Conservation (phyloP, 208 protist species). For the Wallacemonas sp. region DNA sequence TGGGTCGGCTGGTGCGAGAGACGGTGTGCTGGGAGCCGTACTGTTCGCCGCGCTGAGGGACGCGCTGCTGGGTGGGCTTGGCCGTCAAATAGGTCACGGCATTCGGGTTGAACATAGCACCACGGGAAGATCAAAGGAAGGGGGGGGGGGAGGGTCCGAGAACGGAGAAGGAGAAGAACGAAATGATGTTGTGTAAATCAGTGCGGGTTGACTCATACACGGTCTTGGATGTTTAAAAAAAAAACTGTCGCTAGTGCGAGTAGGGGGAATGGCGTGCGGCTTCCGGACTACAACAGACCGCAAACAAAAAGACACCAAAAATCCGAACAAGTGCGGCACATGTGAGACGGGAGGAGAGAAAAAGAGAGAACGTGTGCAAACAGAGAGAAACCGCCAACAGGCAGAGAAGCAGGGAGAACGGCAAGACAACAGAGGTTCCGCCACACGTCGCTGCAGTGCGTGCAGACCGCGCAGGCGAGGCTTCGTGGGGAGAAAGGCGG, state of each 20-base stretch:
- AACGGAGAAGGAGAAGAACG: not conserved
- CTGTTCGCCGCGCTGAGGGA: not conserved
- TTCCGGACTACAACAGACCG: no score
- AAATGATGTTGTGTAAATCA: not conserved
- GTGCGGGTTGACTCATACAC: no score
- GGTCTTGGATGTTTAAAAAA: no score
- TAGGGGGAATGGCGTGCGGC: no score
- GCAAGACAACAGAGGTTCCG: no score
- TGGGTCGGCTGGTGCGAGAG: not conserved
- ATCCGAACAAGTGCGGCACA: not conserved
- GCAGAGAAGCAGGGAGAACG: no score
- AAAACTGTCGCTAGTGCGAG: not conserved
- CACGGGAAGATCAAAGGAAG: not conserved
- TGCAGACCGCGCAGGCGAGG: no score
- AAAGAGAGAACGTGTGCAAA: conserved; percentile 3
- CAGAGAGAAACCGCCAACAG: not conserved
- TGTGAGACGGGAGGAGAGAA: not conserved
- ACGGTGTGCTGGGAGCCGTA: not conserved
- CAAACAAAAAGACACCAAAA: not conserved
- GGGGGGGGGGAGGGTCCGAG: not conserved
- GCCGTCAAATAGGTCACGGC: not conserved
- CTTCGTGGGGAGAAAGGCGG: no score
- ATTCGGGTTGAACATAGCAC: conserved; percentile 9
- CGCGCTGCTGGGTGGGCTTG: not conserved
- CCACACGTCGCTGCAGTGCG: no score